Evolutionary conservation across 1,284 basidiomycete species (phyloP), one percentile per base, ranked within the genome.

Genomic region (Cryptococcus sp.): DNA sequence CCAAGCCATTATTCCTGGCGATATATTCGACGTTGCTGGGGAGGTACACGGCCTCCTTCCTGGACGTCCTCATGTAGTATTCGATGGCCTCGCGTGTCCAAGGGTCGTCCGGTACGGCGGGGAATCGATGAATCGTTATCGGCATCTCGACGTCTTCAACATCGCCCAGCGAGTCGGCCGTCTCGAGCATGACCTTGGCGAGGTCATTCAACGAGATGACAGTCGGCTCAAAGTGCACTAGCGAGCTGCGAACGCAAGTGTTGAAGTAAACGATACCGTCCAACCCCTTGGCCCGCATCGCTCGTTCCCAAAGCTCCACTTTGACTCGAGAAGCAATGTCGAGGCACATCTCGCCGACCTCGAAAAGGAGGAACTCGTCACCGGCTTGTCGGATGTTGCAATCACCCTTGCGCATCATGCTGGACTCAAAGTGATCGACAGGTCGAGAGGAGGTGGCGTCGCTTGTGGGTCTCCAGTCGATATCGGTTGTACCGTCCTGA

Each of bases 21-120:
- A 85, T 75, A 56, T 85, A 85, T 37, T 82, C 78, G 36, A 82
- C 68, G 57, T 86, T 86, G 63, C 79, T 81, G 0, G 83, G 84
- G 0, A 86, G 69, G 61, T 86, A 86, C 1, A 80, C 79, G 0
- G 84, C 83, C 45, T 77, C 78, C 45, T 77, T 73, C 12, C 83
- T 71, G 0, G 74, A 77, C 0, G 78, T 78, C 4, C 67, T 70
- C 77, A 80, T 82, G 61, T 86, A 85, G 26, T 77, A 73, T 31
- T 76, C 62, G 22, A 84, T 70, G 4, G 83, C 81, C 10, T 80
- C 79, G 12, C 71, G 72, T 44, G 71, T 78, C 77, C 81, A 80
- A 10, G 72, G 74, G 57, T 85, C 83, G 53, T 84, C 79, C 4
- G 84, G 75, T 1, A 78, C 78, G 32, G 84, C 78, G 0, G 83